phyloP scores from a whole-genome alignment of 345 rosid species.

The Brassica incana region DNA sequence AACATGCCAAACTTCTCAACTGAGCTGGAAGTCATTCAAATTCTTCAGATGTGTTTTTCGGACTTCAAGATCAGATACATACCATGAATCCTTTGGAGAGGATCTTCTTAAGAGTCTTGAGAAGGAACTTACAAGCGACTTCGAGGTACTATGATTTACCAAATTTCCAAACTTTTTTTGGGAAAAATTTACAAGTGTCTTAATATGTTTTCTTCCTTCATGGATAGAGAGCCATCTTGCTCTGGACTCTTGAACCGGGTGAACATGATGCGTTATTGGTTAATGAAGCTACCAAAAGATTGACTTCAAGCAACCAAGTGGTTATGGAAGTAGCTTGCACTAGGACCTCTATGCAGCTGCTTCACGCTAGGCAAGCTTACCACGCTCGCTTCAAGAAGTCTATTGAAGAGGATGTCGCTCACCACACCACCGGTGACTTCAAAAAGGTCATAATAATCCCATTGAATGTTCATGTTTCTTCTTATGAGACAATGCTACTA shows the following conservation, averaged over 20 bases:
- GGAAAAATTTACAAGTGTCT: background rate
- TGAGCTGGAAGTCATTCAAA: too few relatives aligned
- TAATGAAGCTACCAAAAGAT: slow-evolving; percentile 68
- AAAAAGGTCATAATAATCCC: slow-evolving; percentile 49
- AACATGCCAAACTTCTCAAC: too few relatives aligned
- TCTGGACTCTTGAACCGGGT: slow-evolving; percentile 65
- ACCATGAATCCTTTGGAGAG: slow-evolving; percentile 59
- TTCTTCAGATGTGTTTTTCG: too few relatives aligned
- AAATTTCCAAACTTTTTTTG: too few relatives aligned
- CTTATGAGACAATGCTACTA: too few relatives aligned
- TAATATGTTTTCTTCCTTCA: background rate
- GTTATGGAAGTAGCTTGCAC: slow-evolving; percentile 85
- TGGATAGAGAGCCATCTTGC: slow-evolving; percentile 50
- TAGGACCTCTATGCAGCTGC: slow-evolving; percentile 56
- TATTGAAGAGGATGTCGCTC: slow-evolving; percentile 79
- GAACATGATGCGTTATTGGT: slow-evolving; percentile 74
- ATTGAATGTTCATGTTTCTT: background rate
- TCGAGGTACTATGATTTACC: slow-evolving; percentile 48
- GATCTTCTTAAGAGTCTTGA: slow-evolving; percentile 73
- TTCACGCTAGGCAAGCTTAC: slow-evolving; percentile 66
- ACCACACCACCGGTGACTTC: slow-evolving; percentile 67
- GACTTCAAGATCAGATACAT: slow-evolving; percentile 7
- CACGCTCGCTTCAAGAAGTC: slow-evolving; percentile 74
- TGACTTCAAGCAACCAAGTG: slow-evolving; percentile 82
- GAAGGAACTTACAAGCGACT: slow-evolving; percentile 63